Base-by-base conservation (phyloP, 2,329 filamentous ascomycete species). In the Raffaelea ambrosiae region DNA sequence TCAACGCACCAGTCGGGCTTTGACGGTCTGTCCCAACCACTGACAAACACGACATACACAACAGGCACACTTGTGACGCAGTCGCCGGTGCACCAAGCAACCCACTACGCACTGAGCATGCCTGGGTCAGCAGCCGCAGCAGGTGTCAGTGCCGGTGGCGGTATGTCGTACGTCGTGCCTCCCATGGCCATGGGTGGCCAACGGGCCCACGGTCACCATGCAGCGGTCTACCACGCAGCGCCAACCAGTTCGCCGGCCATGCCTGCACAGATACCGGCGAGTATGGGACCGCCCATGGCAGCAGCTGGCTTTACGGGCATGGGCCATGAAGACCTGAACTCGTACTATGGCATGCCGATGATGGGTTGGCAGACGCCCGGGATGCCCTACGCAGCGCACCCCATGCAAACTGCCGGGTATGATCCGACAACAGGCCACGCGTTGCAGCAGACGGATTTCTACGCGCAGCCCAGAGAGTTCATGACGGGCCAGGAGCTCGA, bases 1-100 rank as follows among this genome's bases (percentile, higher is more conserved):
- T 50, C 52, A 2, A 53, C 49, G 5, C 49, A 51, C 13, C 35
- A 35, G 21, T 48, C 49, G 3, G 33, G 19, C 20, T 44, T 29
- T 20, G 44, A 45, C 42, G 47, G 46, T 43, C 21, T 38, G 7
- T 50, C 47, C 5, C 36, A 48, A 13, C 51, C 46, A 13, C 36
- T 38, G 13, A 48, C 49, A 9, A 19, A 23, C 5, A 44, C 43
- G 23, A 40, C 46, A 10, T 39, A 33, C n/a, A 40, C 46, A 2
- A 49, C 49, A 3, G 29, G 41, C 3, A 43, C 50, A 1, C 33
- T 42, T 1, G 16, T 43, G 20, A 44, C 29, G 20, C 46, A 43
- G 8, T 23, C 26, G 21, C 45, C 38, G 13, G 42, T 40, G 39
- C 48, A 43, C n/a, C 23, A 40, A 13, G 20, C 43, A 1, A 43